These are phyloP conservation scores for Dryas alaskensis DNA, from an alignment of 306 rosid genomes.

Conservation along the genomic window DNA sequence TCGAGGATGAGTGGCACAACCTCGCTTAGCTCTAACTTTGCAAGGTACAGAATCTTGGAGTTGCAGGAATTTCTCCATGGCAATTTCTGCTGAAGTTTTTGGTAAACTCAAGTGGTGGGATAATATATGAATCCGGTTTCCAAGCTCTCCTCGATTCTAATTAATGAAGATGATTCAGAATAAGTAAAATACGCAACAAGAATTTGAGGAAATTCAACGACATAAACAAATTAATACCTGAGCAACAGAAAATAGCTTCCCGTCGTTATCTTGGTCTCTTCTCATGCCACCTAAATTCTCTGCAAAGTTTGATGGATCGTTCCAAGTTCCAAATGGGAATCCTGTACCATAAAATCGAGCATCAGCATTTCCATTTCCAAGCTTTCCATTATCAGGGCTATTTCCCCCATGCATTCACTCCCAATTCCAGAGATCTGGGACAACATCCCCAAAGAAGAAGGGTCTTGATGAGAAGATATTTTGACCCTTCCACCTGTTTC, in stretches of 20 bases:
- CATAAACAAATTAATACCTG: conserved; percentile 42
- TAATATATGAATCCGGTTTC: conserved; percentile 51
- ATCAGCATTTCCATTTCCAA: conserved; percentile 37
- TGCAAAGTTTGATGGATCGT: conserved; percentile 44
- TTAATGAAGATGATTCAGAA: conserved; percentile 1
- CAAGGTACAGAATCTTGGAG: conserved; percentile 91
- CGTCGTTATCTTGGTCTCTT: conserved; percentile 48
- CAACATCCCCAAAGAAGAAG: conserved; percentile 26
- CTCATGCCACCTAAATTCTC: conserved; percentile 44
- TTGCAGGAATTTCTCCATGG: conserved; percentile 70
- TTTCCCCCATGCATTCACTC: conserved; percentile 44
- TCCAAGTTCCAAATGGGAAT: conserved; percentile 59
- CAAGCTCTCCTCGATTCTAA: conserved; percentile 65
- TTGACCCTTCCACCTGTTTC: conserved; percentile 54
- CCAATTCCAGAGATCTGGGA: conserved; percentile 50
- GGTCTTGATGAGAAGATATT: conserved; percentile 52
- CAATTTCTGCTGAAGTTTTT: conserved; percentile 55
- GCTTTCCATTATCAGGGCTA: conserved; percentile 41
- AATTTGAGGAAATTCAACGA: background rate
- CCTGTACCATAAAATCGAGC: conserved; percentile 39
- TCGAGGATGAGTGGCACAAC: conserved; percentile 97
- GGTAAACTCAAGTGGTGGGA: conserved; percentile 85
- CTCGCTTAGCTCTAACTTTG: conserved; percentile 89
- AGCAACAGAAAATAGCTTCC: conserved; percentile 44
- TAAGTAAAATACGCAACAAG: conserved; percentile 7